Evolutionary conservation across 2,329 filamentous ascomycete species (phyloP), one percentile per base, ranked within the genome.

Genomic region (Fusarium fujikuroi): DNA sequence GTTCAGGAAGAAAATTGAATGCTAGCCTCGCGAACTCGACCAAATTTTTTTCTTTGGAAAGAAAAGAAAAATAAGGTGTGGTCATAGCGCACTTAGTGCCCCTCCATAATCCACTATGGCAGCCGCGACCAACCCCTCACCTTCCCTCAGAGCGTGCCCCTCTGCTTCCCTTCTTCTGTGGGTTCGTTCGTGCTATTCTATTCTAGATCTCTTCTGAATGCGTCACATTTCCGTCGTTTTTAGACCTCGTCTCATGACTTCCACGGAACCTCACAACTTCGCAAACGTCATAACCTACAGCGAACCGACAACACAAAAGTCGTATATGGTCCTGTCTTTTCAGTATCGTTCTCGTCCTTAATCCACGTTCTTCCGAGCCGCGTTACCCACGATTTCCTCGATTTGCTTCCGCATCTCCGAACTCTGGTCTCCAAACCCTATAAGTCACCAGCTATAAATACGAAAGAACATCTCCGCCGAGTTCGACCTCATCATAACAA

Each of bases 1-100:
- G 66, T 73, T 60, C 58, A 68, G 66, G 69, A 74, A 77, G 78
- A 77, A 81, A 80, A 80, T 77, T 78, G 66, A 79, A 78, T 78
- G 68, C 69, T 77, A 69, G 66, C 66, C 73, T 76, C 73, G 74
- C 76, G 74, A 69, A 78, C 54, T 73, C 68, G 72, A 76, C 77
- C 70, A 77, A 78, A 78, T 75, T 77, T 81, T 82, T 80, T 80
- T 79, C 75, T 39, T 70, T 74, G 70, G 47, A 62, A 60, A 57
- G 66, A 61, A 25, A 47, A 66, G 66, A 61, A 25, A 47, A 66
- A 30, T 80, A 81, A 80, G 79, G 69, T 79, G 75, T 79, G 80
- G 79, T 81, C 80, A 75, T 69, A 80, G 80, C 80, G 73, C 47
- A 43, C 32, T 28, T 68, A 58, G 63, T 77, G 78, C 78, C 79